Evolutionary conservation across 1,139 yeast genomes (phyloP), one percentile per base, ranked within the genome.

Genomic region (Pneumocystis murina): DNA sequence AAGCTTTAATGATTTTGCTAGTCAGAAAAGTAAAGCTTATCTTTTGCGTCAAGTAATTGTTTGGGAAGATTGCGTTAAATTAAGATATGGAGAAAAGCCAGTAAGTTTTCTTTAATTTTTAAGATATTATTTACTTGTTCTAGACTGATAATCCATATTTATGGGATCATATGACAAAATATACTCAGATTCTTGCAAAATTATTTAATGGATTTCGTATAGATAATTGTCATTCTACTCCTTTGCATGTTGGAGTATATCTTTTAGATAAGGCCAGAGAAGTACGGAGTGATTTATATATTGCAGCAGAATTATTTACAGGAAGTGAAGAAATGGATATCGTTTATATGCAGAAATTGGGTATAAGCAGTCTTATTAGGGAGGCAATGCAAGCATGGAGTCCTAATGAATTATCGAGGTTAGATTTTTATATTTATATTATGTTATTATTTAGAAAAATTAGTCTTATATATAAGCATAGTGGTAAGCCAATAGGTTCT

Each of bases 331-430:
- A 82, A 36, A 82, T 87, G 84, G 98, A 92, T 75, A 86, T 87
- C 70, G 77, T 91, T 35, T 92, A 87, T 72, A 96, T 91, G 16
- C 96, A 92, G 74, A 79, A 95, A 68, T 80, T 92, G 62, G 97
- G 96, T 36, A 84, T 92, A 66, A 86, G 89, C 59, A 85, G 96
- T 8, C 78, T 92, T 68, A 86, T 92, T 63, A 82, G 98, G 71
- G 98, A 92, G 73, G 97, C 97, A 0, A 91, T 92, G 96, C 97
- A 90, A 76, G 94, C 97, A 1, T 86, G 94, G 85, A 84, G 85
- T 20, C 94, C 87, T 14, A 85, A 82, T 58, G 98, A 92, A 72
- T 79, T 92, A 55, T 89, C 97, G 0, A 48, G 55, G 55, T 48
- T 48, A 24, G 55, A 6, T 24, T 48, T 24, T 24, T 24, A 24